Conservation (phyloP, 306 rosid species). For the Luffa acutangula region DNA sequence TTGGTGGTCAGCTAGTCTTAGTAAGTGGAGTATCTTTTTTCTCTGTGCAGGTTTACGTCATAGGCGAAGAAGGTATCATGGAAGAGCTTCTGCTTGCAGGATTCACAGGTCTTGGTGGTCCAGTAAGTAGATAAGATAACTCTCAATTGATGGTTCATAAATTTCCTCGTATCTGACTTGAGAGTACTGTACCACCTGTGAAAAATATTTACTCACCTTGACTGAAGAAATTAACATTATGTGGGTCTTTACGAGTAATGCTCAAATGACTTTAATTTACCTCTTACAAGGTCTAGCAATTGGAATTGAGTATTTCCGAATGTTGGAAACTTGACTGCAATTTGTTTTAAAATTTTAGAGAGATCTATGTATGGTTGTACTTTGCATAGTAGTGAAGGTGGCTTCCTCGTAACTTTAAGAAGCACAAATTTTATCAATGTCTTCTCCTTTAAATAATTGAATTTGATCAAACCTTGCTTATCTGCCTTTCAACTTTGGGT, state of each 20-base stretch:
- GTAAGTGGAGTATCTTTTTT: background rate
- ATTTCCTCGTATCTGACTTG: background rate
- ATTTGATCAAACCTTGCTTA: background rate
- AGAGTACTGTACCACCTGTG: background rate
- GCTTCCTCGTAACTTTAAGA: background rate
- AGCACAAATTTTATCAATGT: background rate
- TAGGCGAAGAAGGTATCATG: conserved; percentile 80
- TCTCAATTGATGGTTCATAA: background rate
- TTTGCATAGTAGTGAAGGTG: background rate
- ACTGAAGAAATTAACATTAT: background rate
- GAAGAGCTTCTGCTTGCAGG: conserved; percentile 86
- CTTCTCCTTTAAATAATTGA: background rate
- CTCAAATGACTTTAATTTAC: background rate
- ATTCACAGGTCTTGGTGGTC: conserved; percentile 85
- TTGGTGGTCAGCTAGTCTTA: background rate
- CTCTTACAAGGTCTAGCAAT: background rate
- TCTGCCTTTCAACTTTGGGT: conserved; percentile 5
- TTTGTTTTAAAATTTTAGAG: background rate
- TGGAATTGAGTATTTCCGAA: background rate
- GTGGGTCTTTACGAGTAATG: background rate
- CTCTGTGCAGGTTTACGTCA: conserved; percentile 64
- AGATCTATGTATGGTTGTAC: background rate
- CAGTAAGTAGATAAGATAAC: conserved; percentile 37
- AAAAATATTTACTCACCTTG: background rate
- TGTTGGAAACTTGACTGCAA: background rate